phyloP scores from a whole-genome alignment of 2,329 filamentous ascomycete genomes.

The Boeremia exigua region DNA sequence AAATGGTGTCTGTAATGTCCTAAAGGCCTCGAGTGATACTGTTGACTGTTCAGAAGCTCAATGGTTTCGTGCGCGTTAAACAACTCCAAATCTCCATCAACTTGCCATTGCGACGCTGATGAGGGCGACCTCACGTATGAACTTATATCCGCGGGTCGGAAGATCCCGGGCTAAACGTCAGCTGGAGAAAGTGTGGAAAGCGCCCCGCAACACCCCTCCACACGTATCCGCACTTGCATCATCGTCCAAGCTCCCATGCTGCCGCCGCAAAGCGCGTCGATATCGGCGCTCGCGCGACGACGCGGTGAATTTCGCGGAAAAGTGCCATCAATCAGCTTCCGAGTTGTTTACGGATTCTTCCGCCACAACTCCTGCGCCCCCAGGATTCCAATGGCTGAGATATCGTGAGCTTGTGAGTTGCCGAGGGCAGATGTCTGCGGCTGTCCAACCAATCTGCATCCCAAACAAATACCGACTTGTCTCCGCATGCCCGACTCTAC shows the following conservation, averaged over 20 bases:
- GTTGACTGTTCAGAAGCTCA: background rate
- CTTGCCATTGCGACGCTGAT: constrained; percentile 2
- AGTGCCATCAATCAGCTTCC: constrained; percentile 18
- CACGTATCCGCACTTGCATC: constrained; percentile 26
- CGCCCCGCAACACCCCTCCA: constrained; percentile 26
- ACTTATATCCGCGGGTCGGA: constrained; percentile 37
- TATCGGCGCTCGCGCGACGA: constrained; percentile 11
- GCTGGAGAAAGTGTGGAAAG: constrained; percentile 10
- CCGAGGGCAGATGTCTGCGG: constrained; percentile 35
- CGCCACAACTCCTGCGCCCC: constrained; percentile 6
- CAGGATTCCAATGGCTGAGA: constrained; percentile 12
- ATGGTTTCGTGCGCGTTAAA: background rate
- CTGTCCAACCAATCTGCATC: constrained; percentile 31
- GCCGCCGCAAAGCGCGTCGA: constrained; percentile 37
- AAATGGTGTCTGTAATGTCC: too few relatives aligned
- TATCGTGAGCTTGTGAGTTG: constrained; percentile 41
- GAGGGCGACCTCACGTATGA: background rate
- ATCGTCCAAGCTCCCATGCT: constrained; percentile 25
- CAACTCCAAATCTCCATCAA: background rate
- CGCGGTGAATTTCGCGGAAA: constrained; percentile 8
- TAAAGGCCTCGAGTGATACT: background rate
- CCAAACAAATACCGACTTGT: constrained; percentile 43
- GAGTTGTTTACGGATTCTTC: constrained; percentile 10
- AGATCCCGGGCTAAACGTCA: constrained; percentile 30
- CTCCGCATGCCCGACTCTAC: constrained; percentile 49